phyloP scores from a whole-genome alignment of 768 basidiomycete genomes.

The Leucosporidium scottii region DNA sequence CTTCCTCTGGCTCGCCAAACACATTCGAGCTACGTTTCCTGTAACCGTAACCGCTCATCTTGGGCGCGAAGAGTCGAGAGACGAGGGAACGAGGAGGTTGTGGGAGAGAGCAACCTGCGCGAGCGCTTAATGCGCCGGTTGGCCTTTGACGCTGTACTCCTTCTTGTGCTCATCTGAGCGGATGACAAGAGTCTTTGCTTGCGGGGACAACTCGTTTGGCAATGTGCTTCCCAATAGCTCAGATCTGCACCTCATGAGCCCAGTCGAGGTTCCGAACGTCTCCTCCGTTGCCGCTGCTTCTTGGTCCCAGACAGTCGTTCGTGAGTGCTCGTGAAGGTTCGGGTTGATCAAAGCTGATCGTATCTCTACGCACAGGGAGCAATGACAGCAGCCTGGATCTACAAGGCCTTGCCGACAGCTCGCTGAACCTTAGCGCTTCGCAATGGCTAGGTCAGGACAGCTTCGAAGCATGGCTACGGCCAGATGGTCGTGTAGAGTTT shows the following conservation, averaged over 20 bases:
- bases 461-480: conserved; percentile 1
- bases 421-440: not conserved
- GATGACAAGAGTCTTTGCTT: conserved; percentile 1
- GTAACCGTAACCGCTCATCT: not conserved
- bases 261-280: not conserved
- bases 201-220: conserved; percentile 9
- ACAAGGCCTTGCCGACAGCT: not conserved
- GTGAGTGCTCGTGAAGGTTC: not conserved
- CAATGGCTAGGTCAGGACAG: conserved; percentile 17
- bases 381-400: not conserved
- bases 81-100: not conserved
- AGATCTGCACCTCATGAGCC: not conserved
- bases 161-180: too few species aligned
- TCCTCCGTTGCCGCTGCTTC: conserved; percentile 13
- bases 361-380: not conserved
- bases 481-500: not conserved
- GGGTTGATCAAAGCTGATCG: not conserved
- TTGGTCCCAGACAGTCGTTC: conserved; percentile 9
- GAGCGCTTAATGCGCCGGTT: not conserved
- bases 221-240: not conserved
- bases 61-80: not conserved
- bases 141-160: not conserved
- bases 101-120: not conserved
- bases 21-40: conserved; percentile 27
- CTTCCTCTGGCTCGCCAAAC: conserved; percentile 15